Conservation (phyloP, 2,329 filamentous ascomycete genomes). For the Penicillium sp. region DNA sequence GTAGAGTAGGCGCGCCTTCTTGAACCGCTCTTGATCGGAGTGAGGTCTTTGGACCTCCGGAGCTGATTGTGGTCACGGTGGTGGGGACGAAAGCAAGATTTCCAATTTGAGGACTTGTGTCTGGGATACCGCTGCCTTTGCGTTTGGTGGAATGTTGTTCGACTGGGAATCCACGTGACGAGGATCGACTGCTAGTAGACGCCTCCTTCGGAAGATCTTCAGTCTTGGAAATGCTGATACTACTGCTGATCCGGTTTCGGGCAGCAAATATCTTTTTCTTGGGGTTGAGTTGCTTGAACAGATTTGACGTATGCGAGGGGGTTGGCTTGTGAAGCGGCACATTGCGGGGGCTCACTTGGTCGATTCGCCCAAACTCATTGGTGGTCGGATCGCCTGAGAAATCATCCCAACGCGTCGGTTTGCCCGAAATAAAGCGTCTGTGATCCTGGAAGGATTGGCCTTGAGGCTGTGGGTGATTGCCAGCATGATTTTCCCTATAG, state of each 20-base stretch:
- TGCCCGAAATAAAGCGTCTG: constrained; percentile 15
- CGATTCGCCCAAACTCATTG: constrained; percentile 56
- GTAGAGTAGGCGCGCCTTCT: constrained; percentile 21
- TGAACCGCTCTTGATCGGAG: constrained; percentile 36
- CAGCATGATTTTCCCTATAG: not conserved
- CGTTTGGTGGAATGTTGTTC: constrained; percentile 21
- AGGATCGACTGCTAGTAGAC: constrained; percentile 51
- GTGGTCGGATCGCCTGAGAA: constrained; percentile 66
- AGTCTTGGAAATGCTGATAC: constrained; percentile 54
- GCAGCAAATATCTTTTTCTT: constrained; percentile 37
- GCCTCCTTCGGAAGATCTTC: constrained; percentile 59
- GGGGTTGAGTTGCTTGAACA: constrained; percentile 38
- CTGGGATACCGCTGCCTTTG: constrained; percentile 27
- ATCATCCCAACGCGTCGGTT: constrained; percentile 59
- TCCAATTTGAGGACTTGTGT: constrained; percentile 28
- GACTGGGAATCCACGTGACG: constrained; percentile 48
- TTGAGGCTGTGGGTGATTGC: not conserved
- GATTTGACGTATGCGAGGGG: constrained; percentile 28
- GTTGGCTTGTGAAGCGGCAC: constrained; percentile 30
- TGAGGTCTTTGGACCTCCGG: constrained; percentile 23
- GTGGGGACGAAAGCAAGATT: constrained; percentile 29
- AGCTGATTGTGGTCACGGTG: constrained; percentile 36
- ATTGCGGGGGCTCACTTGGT: constrained; percentile 57
- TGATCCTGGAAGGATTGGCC: constrained; percentile 6
- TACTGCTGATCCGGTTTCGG: constrained; percentile 27